Conservation (phyloP, 176 grass and related monocot species). For the Saccharum officinarum region DNA sequence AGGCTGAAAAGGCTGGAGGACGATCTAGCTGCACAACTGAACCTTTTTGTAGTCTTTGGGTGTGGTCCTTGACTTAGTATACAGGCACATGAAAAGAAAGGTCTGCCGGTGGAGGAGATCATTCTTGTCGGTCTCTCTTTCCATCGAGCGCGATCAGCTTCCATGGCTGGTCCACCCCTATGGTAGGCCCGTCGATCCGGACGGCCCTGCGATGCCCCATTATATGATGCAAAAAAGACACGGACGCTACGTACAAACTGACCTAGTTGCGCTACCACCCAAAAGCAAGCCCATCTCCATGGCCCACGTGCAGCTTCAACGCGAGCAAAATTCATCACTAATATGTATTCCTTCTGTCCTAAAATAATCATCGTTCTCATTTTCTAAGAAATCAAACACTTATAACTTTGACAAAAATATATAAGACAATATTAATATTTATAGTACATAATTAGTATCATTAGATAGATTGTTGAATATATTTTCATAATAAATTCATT, state of each 20-base stretch:
- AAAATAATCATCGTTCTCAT: no score
- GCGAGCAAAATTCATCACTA: not conserved
- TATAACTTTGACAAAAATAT: no score
- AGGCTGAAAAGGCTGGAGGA: not conserved
- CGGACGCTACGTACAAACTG: not conserved
- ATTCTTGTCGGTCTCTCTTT: conserved; percentile 64
- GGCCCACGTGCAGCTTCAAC: not conserved
- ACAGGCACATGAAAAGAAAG: conserved; percentile 37
- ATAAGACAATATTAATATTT: no score
- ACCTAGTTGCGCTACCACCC: not conserved
- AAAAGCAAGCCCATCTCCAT: not conserved
- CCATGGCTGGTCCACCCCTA: conserved; percentile 25
- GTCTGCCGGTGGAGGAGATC: conserved; percentile 39
- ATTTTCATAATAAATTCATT: no score
- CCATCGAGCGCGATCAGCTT: conserved; percentile 1
- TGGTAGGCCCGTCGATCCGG: conserved; percentile 23
- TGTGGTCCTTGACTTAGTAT: conserved; percentile 33
- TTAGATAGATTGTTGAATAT: no score
- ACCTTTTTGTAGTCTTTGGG: conserved; percentile 30
- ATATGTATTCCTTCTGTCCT: no score
- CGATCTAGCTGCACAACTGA: conserved; percentile 31
- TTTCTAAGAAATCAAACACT: no score
- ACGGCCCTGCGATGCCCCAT: not conserved
- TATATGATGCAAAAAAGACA: not conserved
- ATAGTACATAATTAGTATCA: no score